These are phyloP conservation scores for Tetradesmus lagerheimii DNA, from an alignment of 139 green algal species.

Conservation along the genomic window DNA sequence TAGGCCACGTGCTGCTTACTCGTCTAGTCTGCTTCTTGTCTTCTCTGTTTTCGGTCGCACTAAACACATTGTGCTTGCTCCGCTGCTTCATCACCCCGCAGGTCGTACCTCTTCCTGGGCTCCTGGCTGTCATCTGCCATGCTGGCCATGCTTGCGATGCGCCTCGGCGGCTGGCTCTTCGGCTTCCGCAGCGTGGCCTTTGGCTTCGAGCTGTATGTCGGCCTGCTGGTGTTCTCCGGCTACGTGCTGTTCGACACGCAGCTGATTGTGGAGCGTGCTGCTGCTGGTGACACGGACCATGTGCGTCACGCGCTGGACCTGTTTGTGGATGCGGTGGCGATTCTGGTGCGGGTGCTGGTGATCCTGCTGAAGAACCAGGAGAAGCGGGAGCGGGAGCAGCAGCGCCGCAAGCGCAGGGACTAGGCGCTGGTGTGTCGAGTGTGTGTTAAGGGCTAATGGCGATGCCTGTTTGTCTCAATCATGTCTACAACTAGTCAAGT, in stretches of 20 bases:
- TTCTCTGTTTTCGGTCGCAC: too few relatives aligned
- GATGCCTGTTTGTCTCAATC: too few relatives aligned
- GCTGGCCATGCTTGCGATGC: slow-evolving; percentile 57
- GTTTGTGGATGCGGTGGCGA: slow-evolving; percentile 69
- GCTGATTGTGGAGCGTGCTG: slow-evolving; percentile 71
- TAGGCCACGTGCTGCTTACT: too few relatives aligned
- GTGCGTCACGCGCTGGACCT: slow-evolving; percentile 61
- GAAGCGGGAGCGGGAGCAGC: slow-evolving; percentile 44
- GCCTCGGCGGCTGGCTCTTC: slow-evolving; percentile 67
- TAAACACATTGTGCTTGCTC: background rate
- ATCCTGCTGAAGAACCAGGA: slow-evolving; percentile 76
- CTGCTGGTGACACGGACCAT: slow-evolving; percentile 44
- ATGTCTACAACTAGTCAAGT: too few relatives aligned
- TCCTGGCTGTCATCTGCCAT: slow-evolving; percentile 60
- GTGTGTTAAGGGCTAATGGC: too few relatives aligned
- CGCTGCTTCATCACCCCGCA: background rate
- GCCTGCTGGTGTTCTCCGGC: slow-evolving; percentile 75
- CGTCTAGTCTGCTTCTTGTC: too few relatives aligned
- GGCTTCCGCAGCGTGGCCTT: slow-evolving; percentile 44
- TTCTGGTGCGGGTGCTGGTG: slow-evolving; percentile 80
- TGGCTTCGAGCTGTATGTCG: slow-evolving; percentile 60
- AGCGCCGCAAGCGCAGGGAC: slow-evolving; percentile 28
- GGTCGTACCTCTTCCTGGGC: slow-evolving; percentile 72
- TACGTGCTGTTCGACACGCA: slow-evolving; percentile 87
- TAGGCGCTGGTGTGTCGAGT: background rate